A percentile compares a stretch with the other conserved stretches of the same genome.
phyloP scores from a whole-genome alignment of 192 early-diverging fungal genomes.

The Entrophospora sp. region DNA sequence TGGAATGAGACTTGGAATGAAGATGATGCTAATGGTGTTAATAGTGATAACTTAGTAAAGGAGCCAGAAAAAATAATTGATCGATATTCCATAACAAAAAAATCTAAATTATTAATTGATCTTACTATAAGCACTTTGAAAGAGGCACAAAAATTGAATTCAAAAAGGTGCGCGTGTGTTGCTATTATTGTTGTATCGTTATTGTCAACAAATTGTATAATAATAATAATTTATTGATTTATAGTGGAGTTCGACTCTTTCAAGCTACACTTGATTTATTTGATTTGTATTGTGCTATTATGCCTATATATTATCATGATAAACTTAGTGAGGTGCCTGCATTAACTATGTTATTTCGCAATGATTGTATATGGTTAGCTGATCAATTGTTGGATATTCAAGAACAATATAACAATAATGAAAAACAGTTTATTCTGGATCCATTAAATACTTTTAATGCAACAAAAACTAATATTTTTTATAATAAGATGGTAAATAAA shows the following conservation, averaged over 20 bases:
- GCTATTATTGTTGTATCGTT: no score
- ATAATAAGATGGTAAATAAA: constrained; percentile 43
- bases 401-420: constrained; percentile 24
- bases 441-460: neutral
- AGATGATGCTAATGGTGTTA: neutral
- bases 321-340: constrained; percentile 45
- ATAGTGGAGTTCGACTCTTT: constrained; percentile 27
- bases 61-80: neutral
- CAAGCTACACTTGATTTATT: constrained; percentile 37
- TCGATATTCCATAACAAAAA: constrained; percentile 10
- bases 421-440: neutral
- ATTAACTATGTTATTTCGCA: constrained; percentile 53
- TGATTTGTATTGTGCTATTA: constrained; percentile 54
- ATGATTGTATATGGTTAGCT: constrained; percentile 61
- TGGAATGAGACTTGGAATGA: constrained; percentile 16
- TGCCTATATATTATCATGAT: constrained; percentile 52
- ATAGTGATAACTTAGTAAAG: neutral
- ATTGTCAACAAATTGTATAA: no score
- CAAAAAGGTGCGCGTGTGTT: constrained; percentile 6
- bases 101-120: constrained; percentile 13
- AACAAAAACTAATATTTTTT: constrained; percentile 22
- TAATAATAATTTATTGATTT: no score
- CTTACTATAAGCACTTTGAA: constrained; percentile 1
- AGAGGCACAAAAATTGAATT: constrained; percentile 16
- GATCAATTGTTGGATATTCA: constrained; percentile 33